Base-by-base conservation (phyloP, 2,329 filamentous ascomycete species). In the Aspergillus floridensis region DNA sequence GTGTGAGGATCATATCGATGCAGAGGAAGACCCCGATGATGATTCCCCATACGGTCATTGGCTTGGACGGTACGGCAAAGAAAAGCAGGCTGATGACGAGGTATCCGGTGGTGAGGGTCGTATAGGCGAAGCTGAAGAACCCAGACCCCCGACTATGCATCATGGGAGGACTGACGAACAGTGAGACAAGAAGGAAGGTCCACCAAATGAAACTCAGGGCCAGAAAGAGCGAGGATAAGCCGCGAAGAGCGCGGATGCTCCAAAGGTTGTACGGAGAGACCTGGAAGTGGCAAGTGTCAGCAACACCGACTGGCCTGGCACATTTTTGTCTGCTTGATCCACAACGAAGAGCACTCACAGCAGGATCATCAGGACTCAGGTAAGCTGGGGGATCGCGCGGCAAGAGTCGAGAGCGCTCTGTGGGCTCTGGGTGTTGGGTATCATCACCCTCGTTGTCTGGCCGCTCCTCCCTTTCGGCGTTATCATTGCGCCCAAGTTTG, bases 201-300 rank as follows among this genome's bases (percentile, higher is more conserved):
- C 95, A 98, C 93, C 93, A 98, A n/a, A 92, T 69, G 69, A 96
- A 92, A 58, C 87, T 90, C 67, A 93, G 72, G 54, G 86, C 74
- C 21, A 93, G 81, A 70, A 97, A 90, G 41, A 91, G 68, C 57
- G 96, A 81, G 5, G 92, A 93, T 61, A 95, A 75, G 71, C 88
- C 91, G 72, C 92, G 86, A 57, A 95, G 81, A 50, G 90, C 85
- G 19, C 95, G 88, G 53, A 99, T 90, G 60, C 87, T 91, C 89
- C 92, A 96, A 41, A 98, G 85, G 69, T 99, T 99, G 79, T 97
- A 97, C 0, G 95, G 95, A 3, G 92, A 91, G 24, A 91, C 88
- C 79, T 81, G 55, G 16, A 11, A 31, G 44, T 14, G 41, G 32
- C 26, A 46, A 24, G 41, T 46, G 16, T 8, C n/a, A 32, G 21